Percentiles rank a stretch among this genome's conserved stretches.
Evolutionary conservation across 805 yeast species (phyloP).

Genomic region (Citeromyces nyonsensis): DNA sequence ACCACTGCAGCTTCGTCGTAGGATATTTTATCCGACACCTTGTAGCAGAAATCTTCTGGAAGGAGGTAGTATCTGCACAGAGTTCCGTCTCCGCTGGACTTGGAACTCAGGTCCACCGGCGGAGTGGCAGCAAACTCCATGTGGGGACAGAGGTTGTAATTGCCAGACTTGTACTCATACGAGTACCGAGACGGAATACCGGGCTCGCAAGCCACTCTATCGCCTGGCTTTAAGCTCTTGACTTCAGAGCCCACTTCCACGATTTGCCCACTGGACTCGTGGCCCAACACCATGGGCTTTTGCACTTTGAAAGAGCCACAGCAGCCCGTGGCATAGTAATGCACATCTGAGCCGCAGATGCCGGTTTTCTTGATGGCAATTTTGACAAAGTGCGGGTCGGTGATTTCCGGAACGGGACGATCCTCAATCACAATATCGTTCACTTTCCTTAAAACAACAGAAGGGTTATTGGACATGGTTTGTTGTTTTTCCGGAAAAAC

Average conservation of each 20-base stretch:
- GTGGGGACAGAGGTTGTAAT: constrained; percentile 71
- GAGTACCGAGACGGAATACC: constrained; percentile 74
- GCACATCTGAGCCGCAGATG: constrained; percentile 79
- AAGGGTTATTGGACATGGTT: constrained; percentile 14
- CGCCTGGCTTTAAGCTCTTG: constrained; percentile 57
- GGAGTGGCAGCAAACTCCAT: constrained; percentile 91
- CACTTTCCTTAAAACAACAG: constrained; percentile 50
- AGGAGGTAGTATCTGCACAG: constrained; percentile 55
- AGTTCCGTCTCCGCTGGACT: too few relatives aligned
- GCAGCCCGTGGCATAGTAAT: constrained; percentile 64
- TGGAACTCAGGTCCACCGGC: too few relatives aligned
- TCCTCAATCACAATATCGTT: constrained; percentile 53
- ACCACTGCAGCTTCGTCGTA: constrained; percentile 80
- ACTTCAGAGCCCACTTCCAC: constrained; percentile 58
- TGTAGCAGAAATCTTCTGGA: constrained; percentile 74
- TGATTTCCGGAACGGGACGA: constrained; percentile 48
- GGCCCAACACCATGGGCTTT: constrained; percentile 74
- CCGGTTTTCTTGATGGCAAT: constrained; percentile 74
- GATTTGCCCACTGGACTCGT: constrained; percentile 71
- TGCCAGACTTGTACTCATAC: constrained; percentile 63
- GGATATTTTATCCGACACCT: constrained; percentile 63
- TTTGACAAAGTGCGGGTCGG: constrained; percentile 53
- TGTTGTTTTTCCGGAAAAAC: too few relatives aligned
- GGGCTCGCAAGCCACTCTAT: constrained; percentile 80
- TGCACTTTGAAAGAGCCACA: constrained; percentile 66